These are phyloP conservation scores for Ceratocystiopsis sp. DNA, from an alignment of 2,329 filamentous ascomycete species.

Conservation along the genomic window DNA sequence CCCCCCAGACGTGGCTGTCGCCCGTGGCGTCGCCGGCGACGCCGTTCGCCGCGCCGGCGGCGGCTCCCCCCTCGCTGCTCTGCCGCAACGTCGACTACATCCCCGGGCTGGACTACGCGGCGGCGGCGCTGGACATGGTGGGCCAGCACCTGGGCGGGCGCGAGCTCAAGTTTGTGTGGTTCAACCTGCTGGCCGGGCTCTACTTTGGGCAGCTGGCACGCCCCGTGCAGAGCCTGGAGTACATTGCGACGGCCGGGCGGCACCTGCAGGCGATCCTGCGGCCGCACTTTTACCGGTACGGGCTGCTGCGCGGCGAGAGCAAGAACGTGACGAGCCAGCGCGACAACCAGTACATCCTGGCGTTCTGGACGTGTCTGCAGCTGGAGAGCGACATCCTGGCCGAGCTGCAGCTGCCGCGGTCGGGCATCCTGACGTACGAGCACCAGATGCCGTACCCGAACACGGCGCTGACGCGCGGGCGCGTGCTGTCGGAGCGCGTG, in stretches of 20 bases:
- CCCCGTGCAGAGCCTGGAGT: constrained; percentile 65
- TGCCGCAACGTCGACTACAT: constrained; percentile 62
- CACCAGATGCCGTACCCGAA: constrained; percentile 52
- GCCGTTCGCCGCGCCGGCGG: constrained; percentile 2
- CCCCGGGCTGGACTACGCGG: constrained; percentile 80
- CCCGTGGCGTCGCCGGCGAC: background rate
- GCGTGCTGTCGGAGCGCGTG: constrained; percentile 29
- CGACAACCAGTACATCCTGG: constrained; percentile 53
- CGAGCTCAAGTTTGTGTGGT: constrained; percentile 70
- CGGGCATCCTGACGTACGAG: constrained; percentile 43
- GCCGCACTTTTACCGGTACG: constrained; percentile 33
- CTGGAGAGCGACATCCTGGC: constrained; percentile 65
- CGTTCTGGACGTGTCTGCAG: constrained; percentile 89
- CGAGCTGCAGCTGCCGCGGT: constrained; percentile 52
- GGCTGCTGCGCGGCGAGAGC: constrained; percentile 21
- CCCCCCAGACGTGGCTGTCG: no score
- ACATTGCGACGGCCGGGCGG: constrained; percentile 38
- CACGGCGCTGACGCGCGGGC: constrained; percentile 24
- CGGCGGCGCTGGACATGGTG: constrained; percentile 70
- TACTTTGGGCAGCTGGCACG: constrained; percentile 81
- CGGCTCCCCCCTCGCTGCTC: background rate
- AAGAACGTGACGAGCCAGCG: constrained; percentile 14
- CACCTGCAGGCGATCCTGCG: constrained; percentile 57
- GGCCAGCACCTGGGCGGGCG: constrained; percentile 65
- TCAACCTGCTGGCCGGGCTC: constrained; percentile 65